Percentiles rank a stretch among this genome's conserved stretches.
These are phyloP conservation scores for Wickerhamomyces chaumierensis DNA, from an alignment of 805 yeast genomes.

Conservation along the genomic window DNA sequence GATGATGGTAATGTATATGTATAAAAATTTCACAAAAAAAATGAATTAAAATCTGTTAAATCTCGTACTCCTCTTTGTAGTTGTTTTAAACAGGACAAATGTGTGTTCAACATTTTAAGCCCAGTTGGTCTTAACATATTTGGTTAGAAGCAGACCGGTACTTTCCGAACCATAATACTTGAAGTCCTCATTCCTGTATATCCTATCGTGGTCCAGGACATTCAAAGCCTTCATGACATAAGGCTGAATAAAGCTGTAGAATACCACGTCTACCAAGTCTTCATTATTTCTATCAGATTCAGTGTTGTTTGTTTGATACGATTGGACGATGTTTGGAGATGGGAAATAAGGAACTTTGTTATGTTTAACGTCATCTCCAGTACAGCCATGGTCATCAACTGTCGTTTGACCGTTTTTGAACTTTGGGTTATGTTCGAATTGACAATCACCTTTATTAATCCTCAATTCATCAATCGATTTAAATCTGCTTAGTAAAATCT, in stretches of 20 bases:
- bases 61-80: too few species aligned
- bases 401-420: constrained; percentile 69
- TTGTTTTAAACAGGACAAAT: too few species aligned
- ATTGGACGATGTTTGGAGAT: constrained; percentile 72
- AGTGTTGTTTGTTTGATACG: constrained; percentile 20
- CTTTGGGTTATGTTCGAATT: constrained; percentile 6
- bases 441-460: constrained; percentile 7
- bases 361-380: constrained; percentile 82
- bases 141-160: constrained; percentile 31
- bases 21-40: neutral
- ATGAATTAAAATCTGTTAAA: neutral
- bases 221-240: constrained; percentile 36
- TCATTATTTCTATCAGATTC: constrained; percentile 6
- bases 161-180: constrained; percentile 28
- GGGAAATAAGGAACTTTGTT: constrained; percentile 42
- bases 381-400: constrained; percentile 68
- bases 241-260: constrained; percentile 62
- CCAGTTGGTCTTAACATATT: neutral
- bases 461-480: neutral
- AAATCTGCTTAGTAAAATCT: neutral
- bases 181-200: constrained; percentile 26
- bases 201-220: constrained; percentile 15
- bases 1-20: constrained; percentile 1
- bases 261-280: constrained; percentile 52
- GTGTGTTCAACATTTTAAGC: neutral